Base-by-base conservation (phyloP, 305 asterid species). In the Fraxinus greggii region DNA sequence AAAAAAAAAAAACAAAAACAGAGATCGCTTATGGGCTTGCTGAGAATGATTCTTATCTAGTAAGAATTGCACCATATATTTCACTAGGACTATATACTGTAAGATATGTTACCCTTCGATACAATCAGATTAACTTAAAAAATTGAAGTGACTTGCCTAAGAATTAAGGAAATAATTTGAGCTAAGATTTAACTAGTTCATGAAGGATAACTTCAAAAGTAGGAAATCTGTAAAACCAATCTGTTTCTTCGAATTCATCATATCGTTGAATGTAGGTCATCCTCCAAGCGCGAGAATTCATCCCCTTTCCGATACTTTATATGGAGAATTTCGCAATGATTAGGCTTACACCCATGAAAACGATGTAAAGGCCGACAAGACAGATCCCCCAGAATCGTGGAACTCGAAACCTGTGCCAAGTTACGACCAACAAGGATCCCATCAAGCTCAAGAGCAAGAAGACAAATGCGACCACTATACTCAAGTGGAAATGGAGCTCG, bases 301-400 rank as follows among this genome's bases (percentile, higher is more conserved):
- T 74, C 26, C 79, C 56, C 79, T 76, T 78, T 45, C 79, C 81
- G 59, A 82, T 54, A 81, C 82, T 80, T 87, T 81, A 93, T 13
- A 75, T 76, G 12, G 97, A 82, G 85, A 91, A 90, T 73, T 75
- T 87, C 13, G 98, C 99, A 80, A 94, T 90, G 80, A 93, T 63
- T 42, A 94, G 84, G 85, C 97, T 96, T 28, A 89, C 87, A 54
- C 81, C 78, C 88, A 94, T 91, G 91, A 96, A 96, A 65, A 90
- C 75, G 42, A 89, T 45, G 67, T 96, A 96, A 73, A 96, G 93
- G 74, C 90, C 97, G 15, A 96, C 98, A 77, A 96, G 98, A 90
- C 97, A 96, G 85, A 91, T 91, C 5, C 99, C 99, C 99, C 99
- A 96, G 88, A 92, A 96, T 79, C 97, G 90, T 33, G 99, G 97